A percentile compares a stretch with the other conserved stretches of the same genome.
Evolutionary conservation across 225 moss, liverwort and hornwort genomes (phyloP).

Genomic region (Pseudoscleropodium purum): DNA sequence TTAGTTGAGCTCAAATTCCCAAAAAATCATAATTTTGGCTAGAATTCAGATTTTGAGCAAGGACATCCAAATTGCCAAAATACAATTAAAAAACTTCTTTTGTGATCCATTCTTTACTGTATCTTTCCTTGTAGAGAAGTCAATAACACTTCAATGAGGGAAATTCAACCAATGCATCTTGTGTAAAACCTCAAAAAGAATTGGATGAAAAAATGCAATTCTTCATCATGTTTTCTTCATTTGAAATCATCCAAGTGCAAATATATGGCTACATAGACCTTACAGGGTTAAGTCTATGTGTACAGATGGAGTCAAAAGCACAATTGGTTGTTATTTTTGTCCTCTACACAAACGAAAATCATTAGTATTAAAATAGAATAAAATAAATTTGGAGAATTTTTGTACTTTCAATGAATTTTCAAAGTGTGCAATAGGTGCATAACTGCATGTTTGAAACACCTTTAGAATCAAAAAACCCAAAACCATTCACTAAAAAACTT

Average conservation of each 20-base stretch:
- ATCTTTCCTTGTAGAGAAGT: not conserved
- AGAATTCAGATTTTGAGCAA: rapidly evolving
- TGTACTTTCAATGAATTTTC: not conserved
- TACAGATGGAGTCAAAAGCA: not conserved
- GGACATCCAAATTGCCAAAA: not conserved
- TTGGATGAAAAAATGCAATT: not conserved
- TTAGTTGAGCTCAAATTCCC: not conserved
- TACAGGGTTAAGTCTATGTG: not conserved
- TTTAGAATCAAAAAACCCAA: rapidly evolving
- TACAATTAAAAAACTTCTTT: not conserved
- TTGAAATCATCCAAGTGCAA: not conserved
- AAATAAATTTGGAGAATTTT: not conserved
- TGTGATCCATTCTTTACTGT: not conserved
- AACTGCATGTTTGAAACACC: not conserved
- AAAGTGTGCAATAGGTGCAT: not conserved
- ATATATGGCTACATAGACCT: rapidly evolving
- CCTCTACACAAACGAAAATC: not conserved
- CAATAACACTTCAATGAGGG: not conserved
- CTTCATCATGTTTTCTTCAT: rapidly evolving
- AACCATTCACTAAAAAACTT: not conserved
- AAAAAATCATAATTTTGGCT: not conserved
- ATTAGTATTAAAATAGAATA: not conserved
- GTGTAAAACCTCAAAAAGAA: not conserved
- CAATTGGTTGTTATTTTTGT: not conserved
- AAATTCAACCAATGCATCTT: not conserved